Conservation (phyloP, 805 yeast species). For the Kodamaea lidongshanica region DNA sequence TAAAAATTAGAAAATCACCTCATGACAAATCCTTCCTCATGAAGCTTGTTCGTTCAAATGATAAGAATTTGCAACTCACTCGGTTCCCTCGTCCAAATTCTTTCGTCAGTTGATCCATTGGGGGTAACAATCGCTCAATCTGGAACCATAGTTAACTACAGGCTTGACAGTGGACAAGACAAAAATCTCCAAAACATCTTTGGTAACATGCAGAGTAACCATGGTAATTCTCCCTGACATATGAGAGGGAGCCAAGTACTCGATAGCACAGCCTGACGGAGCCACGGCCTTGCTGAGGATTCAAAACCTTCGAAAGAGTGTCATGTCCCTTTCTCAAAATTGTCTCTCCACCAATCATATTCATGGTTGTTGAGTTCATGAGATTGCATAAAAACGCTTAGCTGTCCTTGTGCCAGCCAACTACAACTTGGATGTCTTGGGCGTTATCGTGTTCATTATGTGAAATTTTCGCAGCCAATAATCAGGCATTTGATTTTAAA, state of each 20-base stretch:
- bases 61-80: too few relatives aligned
- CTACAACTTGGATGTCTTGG: conserved; percentile 46
- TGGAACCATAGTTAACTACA: conserved; percentile 30
- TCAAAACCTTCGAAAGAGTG: conserved; percentile 15
- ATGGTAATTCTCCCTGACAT: conserved; percentile 34
- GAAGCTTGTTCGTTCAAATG: conserved; percentile 19
- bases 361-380: conserved; percentile 53
- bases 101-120: conserved; percentile 32
- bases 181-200: conserved; percentile 25
- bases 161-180: conserved; percentile 35
- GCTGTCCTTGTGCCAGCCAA: conserved; percentile 60
- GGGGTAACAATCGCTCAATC: conserved; percentile 30
- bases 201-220: conserved; percentile 38
- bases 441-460: conserved; percentile 13
- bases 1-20: too few relatives aligned
- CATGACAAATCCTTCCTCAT: conserved; percentile 14
- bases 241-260: conserved; percentile 45
- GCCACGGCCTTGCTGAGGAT: conserved; percentile 47
- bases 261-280: conserved; percentile 42
- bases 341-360: conserved; percentile 60
- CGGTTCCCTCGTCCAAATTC: too few relatives aligned
- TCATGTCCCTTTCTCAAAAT: conserved; percentile 41
- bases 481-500: conserved; percentile 29
- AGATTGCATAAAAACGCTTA: conserved; percentile 61
- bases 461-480: conserved; percentile 9